A percentile compares a stretch with the other conserved stretches of the same genome.
These are phyloP conservation scores for Monilinia aucupariae DNA, from an alignment of 2,329 filamentous ascomycete species.

Conservation along the genomic window DNA sequence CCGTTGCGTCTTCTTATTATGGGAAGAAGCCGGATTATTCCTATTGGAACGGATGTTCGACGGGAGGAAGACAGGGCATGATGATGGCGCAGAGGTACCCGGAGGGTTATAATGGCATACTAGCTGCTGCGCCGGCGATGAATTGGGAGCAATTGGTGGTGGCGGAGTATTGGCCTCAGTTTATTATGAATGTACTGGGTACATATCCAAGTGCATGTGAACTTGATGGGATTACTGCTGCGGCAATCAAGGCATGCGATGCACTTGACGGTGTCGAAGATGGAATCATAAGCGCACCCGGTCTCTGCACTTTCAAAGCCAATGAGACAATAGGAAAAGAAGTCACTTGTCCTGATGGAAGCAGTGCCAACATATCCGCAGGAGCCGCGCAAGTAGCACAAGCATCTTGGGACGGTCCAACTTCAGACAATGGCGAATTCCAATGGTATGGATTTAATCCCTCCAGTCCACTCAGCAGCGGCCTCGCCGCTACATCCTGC, in stretches of 20 bases:
- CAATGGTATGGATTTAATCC: not conserved
- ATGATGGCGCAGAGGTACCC: constrained; percentile 38
- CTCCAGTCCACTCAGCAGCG: not conserved
- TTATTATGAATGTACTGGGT: constrained; percentile 7
- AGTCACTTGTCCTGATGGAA: not conserved
- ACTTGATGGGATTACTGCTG: constrained; percentile 19
- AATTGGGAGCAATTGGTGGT: constrained; percentile 22
- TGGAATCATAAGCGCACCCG: constrained; percentile 39
- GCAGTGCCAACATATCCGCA: not conserved
- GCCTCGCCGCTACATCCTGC: not conserved
- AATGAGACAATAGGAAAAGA: not conserved
- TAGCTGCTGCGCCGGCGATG: constrained; percentile 38
- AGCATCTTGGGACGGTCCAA: not conserved
- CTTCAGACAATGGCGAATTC: not conserved
- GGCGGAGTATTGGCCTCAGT: constrained; percentile 5
- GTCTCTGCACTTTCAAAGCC: constrained; percentile 33
- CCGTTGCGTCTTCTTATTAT: constrained; percentile 35
- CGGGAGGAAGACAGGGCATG: constrained; percentile 38
- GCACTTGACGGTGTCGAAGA: constrained; percentile 44
- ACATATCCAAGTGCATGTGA: not conserved
- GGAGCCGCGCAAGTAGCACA: not conserved
- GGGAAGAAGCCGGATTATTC: constrained; percentile 34
- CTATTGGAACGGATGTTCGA: constrained; percentile 39
- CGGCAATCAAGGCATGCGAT: constrained; percentile 47
- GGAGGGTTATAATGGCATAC: constrained; percentile 38